Conservation (phyloP, 192 early-diverging fungal genomes). For the Cetraspora pellucida region DNA sequence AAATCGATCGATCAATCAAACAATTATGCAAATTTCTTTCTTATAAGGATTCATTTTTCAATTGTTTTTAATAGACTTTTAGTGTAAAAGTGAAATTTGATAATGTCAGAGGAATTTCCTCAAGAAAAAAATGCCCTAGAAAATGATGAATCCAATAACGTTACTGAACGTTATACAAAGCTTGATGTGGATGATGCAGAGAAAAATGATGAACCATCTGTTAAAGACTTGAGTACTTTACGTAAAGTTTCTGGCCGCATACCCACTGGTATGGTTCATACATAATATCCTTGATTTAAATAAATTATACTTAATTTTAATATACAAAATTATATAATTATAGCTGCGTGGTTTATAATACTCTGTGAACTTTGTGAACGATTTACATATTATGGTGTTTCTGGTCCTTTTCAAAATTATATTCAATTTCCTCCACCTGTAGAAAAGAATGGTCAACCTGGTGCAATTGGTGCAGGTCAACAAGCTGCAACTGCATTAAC, state of each 20-base stretch:
- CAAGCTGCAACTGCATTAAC: conserved; percentile 57
- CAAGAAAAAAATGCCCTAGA: too few species aligned
- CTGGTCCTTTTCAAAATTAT: conserved; percentile 61
- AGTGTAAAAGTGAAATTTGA: too few species aligned
- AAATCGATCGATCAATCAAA: too few species aligned
- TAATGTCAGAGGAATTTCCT: too few species aligned
- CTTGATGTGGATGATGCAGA: too few species aligned
- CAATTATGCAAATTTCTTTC: too few species aligned
- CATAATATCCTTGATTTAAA: background rate
- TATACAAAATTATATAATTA: background rate
- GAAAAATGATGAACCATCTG: too few species aligned
- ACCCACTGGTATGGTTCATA: conserved; percentile 39
- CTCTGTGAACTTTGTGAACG: conserved; percentile 64
- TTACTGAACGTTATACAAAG: too few species aligned
- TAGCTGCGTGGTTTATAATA: conserved; percentile 55
- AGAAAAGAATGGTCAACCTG: conserved; percentile 47
- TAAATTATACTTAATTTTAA: background rate
- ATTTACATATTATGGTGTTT: conserved; percentile 65
- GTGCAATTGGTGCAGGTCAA: conserved; percentile 55
- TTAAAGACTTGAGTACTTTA: conserved; percentile 56
- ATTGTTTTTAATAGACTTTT: too few species aligned
- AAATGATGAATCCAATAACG: too few species aligned
- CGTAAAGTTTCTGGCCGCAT: conserved; percentile 61
- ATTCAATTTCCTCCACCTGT: conserved; percentile 49
- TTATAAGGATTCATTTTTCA: too few species aligned